A percentile compares a stretch with the other conserved stretches of the same genome.
These are phyloP conservation scores for Fraxinus cuspidata DNA, from an alignment of 257 asterid genomes.

Conservation along the genomic window DNA sequence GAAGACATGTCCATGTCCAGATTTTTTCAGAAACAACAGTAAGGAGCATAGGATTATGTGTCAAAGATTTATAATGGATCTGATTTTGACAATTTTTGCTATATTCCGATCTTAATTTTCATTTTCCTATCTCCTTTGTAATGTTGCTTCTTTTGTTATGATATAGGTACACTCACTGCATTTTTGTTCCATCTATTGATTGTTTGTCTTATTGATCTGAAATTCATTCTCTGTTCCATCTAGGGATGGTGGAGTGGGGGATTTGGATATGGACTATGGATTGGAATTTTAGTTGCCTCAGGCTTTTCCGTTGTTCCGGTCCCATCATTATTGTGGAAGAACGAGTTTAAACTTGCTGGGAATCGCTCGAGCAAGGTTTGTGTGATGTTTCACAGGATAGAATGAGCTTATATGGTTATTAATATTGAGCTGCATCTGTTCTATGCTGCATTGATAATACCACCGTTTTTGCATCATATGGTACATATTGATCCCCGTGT, in stretches of 20 bases:
- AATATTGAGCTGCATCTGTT: constrained; percentile 1
- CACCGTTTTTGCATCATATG: constrained; percentile 2
- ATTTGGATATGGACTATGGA: constrained; percentile 88
- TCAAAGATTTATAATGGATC: background rate
- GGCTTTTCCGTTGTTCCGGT: constrained; percentile 86
- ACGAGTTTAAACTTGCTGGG: constrained; percentile 62
- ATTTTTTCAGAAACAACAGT: background rate
- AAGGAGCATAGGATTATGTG: background rate
- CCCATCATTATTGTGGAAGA: constrained; percentile 74
- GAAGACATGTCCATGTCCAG: background rate
- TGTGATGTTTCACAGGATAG: constrained; percentile 22
- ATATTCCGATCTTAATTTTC: constrained; percentile 7
- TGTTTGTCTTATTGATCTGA: constrained; percentile 20
- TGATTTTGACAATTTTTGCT: background rate
- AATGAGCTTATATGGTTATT: background rate
- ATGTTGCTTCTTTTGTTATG: constrained; percentile 3
- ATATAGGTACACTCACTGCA: background rate
- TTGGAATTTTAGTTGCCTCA: constrained; percentile 77
- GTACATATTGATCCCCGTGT: background rate
- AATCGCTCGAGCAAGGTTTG: constrained; percentile 59
- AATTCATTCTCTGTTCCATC: constrained; percentile 22
- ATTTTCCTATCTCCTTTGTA: background rate
- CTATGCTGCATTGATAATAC: constrained; percentile 10
- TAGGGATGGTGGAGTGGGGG: constrained; percentile 99
- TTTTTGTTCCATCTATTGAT: constrained; percentile 6